A percentile compares a stretch with the other conserved stretches of the same genome.
phyloP scores from a whole-genome alignment of 495 filamentous ascomycete species.

The Aspergillus funiculosus region DNA sequence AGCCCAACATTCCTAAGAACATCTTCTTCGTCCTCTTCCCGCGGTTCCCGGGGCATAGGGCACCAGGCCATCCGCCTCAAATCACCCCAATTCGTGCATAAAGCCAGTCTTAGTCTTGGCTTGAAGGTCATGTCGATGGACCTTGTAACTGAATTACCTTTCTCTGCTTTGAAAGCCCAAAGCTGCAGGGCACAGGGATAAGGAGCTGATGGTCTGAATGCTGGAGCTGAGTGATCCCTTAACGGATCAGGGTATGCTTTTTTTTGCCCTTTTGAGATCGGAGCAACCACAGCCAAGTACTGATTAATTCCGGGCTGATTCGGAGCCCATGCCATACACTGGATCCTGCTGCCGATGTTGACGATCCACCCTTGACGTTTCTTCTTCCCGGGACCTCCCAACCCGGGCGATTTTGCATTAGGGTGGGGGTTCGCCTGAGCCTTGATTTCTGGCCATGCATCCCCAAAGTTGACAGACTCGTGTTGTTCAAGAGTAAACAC shows the following conservation, averaged over 20 bases:
- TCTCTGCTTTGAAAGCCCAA: constrained; percentile 49
- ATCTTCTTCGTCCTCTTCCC: constrained; percentile 32
- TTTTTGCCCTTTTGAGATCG: constrained; percentile 35
- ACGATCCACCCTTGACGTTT: constrained; percentile 53
- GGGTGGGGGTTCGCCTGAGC: constrained; percentile 6
- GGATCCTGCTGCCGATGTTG: constrained; percentile 47
- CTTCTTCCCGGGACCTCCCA: constrained; percentile 12
- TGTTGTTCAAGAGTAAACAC: constrained; percentile 36
- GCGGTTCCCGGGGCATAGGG: constrained; percentile 40
- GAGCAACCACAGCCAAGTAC: constrained; percentile 49
- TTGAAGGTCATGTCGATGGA: constrained; percentile 34
- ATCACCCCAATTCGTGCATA: constrained; percentile 61
- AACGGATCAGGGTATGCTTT: constrained; percentile 18
- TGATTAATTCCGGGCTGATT: constrained; percentile 47
- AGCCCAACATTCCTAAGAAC: constrained; percentile 45
- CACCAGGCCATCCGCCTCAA: constrained; percentile 59
- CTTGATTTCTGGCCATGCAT: constrained; percentile 36
- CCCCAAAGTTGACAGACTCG: constrained; percentile 37
- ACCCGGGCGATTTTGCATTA: not conserved
- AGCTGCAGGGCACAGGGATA: constrained; percentile 52
- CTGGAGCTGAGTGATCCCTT: constrained; percentile 30
- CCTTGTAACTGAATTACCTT: constrained; percentile 22
- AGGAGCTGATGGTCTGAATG: constrained; percentile 43
- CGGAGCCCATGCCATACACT: constrained; percentile 53
- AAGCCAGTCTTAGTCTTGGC: constrained; percentile 42